phyloP scores from a whole-genome alignment of 2,329 filamentous ascomycete species.

The Alternaria brassicicola region DNA sequence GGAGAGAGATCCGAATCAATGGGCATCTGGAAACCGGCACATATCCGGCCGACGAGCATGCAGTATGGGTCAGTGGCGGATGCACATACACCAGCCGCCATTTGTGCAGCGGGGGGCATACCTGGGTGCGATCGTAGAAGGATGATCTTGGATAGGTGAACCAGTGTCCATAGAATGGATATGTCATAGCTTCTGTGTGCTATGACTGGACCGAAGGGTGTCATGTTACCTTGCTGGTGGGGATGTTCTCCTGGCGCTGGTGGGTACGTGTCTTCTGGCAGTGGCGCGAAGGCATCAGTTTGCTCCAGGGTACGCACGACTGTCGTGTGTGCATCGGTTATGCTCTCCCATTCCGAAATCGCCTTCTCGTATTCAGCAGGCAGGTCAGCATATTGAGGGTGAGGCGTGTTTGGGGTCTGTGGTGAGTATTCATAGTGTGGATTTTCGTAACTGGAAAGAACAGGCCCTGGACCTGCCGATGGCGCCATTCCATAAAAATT shows the following conservation, averaged over 20 bases:
- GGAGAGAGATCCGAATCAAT: slow-evolving; percentile 65
- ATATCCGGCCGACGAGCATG: slow-evolving; percentile 78
- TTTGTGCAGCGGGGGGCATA: slow-evolving; percentile 90
- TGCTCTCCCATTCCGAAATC: slow-evolving; percentile 76
- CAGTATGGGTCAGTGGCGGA: slow-evolving; percentile 73
- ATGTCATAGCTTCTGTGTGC: slow-evolving; percentile 89
- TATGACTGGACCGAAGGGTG: slow-evolving; percentile 82
- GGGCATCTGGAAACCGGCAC: slow-evolving; percentile 67
- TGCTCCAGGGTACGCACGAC: slow-evolving; percentile 65
- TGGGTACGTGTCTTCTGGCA: slow-evolving; percentile 70
- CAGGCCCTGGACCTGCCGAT: slow-evolving; percentile 48
- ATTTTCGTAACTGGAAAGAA: slow-evolving; percentile 52
- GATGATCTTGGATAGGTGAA: slow-evolving; percentile 82
- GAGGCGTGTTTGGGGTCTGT: slow-evolving; percentile 19
- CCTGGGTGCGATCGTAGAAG: slow-evolving; percentile 82
- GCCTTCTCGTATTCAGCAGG: slow-evolving; percentile 72
- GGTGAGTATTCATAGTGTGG: slow-evolving; percentile 29
- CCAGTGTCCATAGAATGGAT: slow-evolving; percentile 84
- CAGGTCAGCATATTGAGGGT: slow-evolving; percentile 56
- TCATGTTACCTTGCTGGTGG: slow-evolving; percentile 42
- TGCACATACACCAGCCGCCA: slow-evolving; percentile 80
- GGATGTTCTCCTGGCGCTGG: slow-evolving; percentile 52
- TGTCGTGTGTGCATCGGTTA: slow-evolving; percentile 71
- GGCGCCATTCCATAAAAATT: slow-evolving; percentile 61
- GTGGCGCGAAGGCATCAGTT: slow-evolving; percentile 75